Evolutionary conservation across 2,329 filamentous ascomycete genomes (phyloP), one percentile per base, ranked within the genome.

Genomic region (Cladosporium colombiae): DNA sequence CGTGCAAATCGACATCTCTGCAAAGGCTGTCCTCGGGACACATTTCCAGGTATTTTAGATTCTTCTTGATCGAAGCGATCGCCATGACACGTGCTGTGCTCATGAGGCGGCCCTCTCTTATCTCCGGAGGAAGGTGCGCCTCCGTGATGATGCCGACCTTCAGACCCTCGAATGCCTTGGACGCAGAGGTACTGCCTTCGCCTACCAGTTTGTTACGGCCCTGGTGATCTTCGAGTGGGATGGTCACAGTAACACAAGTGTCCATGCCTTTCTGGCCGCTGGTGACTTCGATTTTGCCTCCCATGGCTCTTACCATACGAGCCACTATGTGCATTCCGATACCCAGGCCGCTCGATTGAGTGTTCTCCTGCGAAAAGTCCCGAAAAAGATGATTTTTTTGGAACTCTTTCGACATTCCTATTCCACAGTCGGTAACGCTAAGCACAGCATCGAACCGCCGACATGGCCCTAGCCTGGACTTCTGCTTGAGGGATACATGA

Each of bases 291-390:
- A 91, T 86, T 21, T 80, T 82, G 0, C 88, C 88, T 35, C 83
- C 82, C 4, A 90, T 77, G 37, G 85, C 83, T 58, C 84, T 83
- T 23, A 90, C 83, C 5, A 91, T 85, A 50, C 64, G 77, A 66
- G 71, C 80, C 74, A 91, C 88, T 10, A 91, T 84, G 50, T 86
- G 88, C 60, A 92, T 76, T 0, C 89, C 89, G 0, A 91, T 78
- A 0, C 89, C 89, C 0, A 86, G 85, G 0, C 89, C 89, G 0
- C 85, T 83, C 0, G 84, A 81, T 0, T 91, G 74, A 0, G 79
- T 77, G 56, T 90, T 83, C 70, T 91, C 89, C 67, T 91, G 89
- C 0, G 82, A 77, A 67, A 91, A 91, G 0, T 88, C 86, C 0
- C 82, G 85, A 73, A 88, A 91, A 0, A 91, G 76, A 13, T 84